Conservation (phyloP, 1,284 basidiomycete genomes). For the Phenoliferia sp. region DNA sequence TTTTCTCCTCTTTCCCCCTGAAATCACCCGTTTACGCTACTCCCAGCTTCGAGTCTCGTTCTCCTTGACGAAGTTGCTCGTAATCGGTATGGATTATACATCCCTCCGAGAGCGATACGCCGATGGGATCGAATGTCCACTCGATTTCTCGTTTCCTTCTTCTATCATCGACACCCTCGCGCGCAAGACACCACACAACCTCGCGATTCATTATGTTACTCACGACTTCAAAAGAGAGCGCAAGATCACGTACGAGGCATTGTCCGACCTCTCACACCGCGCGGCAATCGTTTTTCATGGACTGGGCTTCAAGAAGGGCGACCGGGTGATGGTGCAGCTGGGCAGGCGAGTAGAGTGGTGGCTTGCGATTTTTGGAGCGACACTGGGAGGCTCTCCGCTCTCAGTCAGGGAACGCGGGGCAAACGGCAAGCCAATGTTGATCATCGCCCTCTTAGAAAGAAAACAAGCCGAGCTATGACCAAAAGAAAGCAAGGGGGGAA, state of each 20-base stretch:
- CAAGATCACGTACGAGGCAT: conserved; percentile 13
- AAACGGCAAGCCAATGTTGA: too few relatives aligned
- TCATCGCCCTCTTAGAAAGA: too few relatives aligned
- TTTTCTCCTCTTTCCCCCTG: too few relatives aligned
- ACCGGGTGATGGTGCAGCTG: conserved; percentile 15
- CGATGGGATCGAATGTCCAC: conserved; percentile 20
- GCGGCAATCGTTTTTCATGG: conserved; percentile 17
- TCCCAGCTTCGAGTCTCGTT: too few relatives aligned
- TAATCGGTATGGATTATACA: neutral
- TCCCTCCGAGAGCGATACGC: conserved; percentile 6
- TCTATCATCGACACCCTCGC: conserved; percentile 24
- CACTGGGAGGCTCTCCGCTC: too few relatives aligned
- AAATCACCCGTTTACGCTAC: too few relatives aligned
- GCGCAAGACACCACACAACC: neutral
- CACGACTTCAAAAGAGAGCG: conserved; percentile 17
- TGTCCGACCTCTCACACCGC: conserved; percentile 13
- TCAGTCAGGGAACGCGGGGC: too few relatives aligned
- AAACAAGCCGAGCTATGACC: too few relatives aligned
- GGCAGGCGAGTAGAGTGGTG: neutral
- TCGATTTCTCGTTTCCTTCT: conserved; percentile 23
- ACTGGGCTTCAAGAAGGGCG: conserved; percentile 27
- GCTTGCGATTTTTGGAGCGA: conserved; percentile 22
- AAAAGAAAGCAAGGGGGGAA: too few relatives aligned
- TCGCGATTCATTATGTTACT: conserved; percentile 25
- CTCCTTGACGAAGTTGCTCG: too few relatives aligned